These are phyloP conservation scores for Fusarium nisikadoi DNA, from an alignment of 2,329 filamentous ascomycete genomes.

Conservation along the genomic window DNA sequence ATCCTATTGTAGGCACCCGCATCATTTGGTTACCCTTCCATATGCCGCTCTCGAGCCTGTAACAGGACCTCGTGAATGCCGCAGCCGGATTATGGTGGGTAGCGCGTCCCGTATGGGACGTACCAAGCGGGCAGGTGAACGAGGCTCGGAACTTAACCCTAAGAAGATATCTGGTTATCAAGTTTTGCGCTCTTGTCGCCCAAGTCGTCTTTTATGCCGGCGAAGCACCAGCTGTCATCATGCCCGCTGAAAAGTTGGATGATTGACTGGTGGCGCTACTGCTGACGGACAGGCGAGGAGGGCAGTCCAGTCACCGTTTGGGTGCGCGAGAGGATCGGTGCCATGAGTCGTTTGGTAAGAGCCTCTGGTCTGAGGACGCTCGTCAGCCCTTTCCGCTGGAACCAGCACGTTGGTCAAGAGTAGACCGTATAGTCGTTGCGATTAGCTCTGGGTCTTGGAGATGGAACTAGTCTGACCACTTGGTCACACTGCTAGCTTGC, in stretches of 20 bases:
- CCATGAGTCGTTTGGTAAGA: slow-evolving; percentile 85
- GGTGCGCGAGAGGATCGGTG: slow-evolving; percentile 66
- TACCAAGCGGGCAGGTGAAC: slow-evolving; percentile 65
- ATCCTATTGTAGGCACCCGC: slow-evolving; percentile 63
- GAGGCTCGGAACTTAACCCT: slow-evolving; percentile 96
- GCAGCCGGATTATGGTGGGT: slow-evolving; percentile 57
- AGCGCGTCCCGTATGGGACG: slow-evolving; percentile 46
- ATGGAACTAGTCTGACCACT: slow-evolving; percentile 35
- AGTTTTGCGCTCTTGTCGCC: slow-evolving; percentile 80
- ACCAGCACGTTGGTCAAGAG: slow-evolving; percentile 62
- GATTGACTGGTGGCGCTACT: slow-evolving; percentile 45
- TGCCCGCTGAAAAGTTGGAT: slow-evolving; percentile 63
- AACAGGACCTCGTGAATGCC: slow-evolving; percentile 62
- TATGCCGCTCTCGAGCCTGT: slow-evolving; percentile 72
- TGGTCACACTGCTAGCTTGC: slow-evolving; percentile 38
- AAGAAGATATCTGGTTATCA: slow-evolving; percentile 75
- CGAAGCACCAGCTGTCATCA: slow-evolving; percentile 45
- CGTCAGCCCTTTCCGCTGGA: slow-evolving; percentile 78
- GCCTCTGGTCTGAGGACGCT: slow-evolving; percentile 76
- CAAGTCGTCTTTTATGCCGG: slow-evolving; percentile 72
- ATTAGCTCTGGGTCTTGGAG: slow-evolving; percentile 38
- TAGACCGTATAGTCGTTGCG: slow-evolving; percentile 52
- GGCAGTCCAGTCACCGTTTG: slow-evolving; percentile 67
- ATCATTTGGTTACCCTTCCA: slow-evolving; percentile 52
- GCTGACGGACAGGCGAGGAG: slow-evolving; percentile 60